Conservation (phyloP, 257 asterid genomes). For the Jacaranda copaia region DNA sequence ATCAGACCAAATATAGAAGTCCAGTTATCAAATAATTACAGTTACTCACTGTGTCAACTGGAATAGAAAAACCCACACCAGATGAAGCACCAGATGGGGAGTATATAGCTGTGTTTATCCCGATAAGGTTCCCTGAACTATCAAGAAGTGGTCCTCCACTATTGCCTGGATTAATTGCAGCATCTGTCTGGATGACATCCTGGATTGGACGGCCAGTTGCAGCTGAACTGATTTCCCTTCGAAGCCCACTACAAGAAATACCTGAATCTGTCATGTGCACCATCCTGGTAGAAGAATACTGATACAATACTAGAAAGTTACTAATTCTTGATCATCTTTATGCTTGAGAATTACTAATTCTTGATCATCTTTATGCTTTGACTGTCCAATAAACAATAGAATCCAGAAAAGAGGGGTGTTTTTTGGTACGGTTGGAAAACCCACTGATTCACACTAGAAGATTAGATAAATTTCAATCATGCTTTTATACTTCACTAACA, state of each 20-base stretch:
- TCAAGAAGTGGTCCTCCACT: slow-evolving; percentile 99
- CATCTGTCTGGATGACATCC: slow-evolving; percentile 99
- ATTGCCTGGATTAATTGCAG: slow-evolving; percentile 98
- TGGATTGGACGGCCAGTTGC: slow-evolving; percentile 99
- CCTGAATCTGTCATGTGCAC: slow-evolving; percentile 8
- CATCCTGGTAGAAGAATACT: slow-evolving; percentile 17
- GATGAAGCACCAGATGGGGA: slow-evolving; percentile 99
- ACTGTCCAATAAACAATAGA: neutral
- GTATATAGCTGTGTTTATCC: slow-evolving; percentile 98
- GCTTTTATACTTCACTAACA: slow-evolving; percentile 7
- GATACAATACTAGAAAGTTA: slow-evolving; percentile 12
- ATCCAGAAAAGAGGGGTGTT: neutral
- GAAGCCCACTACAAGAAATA: slow-evolving; percentile 71
- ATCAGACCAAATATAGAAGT: neutral
- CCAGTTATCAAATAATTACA: slow-evolving; percentile 21
- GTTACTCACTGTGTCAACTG: slow-evolving; percentile 94
- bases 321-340: slow-evolving; percentile 22
- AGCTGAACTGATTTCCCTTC: slow-evolving; percentile 97
- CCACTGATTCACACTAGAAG: neutral
- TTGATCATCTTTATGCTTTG: slow-evolving; percentile 24
- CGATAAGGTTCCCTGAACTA: slow-evolving; percentile 94
- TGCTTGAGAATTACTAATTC: slow-evolving; percentile 1
- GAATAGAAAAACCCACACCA: slow-evolving; percentile 99
- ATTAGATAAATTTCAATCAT: slow-evolving; percentile 16
- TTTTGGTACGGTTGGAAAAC: neutral